phyloP scores from a whole-genome alignment of 2,329 filamentous ascomycete genomes.

The Pseudogymnoascus verrucosus region DNA sequence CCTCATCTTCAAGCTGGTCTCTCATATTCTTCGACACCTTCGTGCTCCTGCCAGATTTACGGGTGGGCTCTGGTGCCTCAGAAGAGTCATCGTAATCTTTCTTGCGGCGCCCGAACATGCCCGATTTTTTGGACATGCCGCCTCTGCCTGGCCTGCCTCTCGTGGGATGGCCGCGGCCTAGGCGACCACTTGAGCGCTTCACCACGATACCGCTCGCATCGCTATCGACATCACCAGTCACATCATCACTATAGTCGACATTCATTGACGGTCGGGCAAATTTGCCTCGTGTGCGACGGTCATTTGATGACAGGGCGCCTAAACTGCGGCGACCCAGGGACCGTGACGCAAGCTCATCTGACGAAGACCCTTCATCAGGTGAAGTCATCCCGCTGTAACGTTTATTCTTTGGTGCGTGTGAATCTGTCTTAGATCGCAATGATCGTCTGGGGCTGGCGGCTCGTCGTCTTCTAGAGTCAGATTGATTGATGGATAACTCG shows the following conservation, averaged over 20 bases:
- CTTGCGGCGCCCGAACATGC: not conserved
- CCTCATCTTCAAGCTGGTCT: conserved; percentile 42
- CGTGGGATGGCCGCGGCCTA: conserved; percentile 11
- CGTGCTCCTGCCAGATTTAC: conserved; percentile 29
- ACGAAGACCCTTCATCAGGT: not conserved
- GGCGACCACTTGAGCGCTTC: conserved; percentile 10
- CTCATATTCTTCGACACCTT: conserved; percentile 32
- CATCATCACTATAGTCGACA: not conserved
- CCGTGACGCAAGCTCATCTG: not conserved
- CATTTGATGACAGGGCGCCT: not conserved
- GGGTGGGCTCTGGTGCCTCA: conserved; percentile 21
- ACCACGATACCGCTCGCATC: not conserved
- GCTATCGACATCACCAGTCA: not conserved
- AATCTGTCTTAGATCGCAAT: not conserved
- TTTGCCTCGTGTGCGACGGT: not conserved
- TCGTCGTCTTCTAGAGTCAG: not conserved
- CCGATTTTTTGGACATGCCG: not conserved
- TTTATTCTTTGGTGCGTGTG: not conserved
- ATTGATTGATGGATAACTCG: not conserved
- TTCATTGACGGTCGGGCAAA: not conserved
- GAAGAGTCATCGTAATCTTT: conserved; percentile 9
- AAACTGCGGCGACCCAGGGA: not conserved
- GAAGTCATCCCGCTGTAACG: not conserved
- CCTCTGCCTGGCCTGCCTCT: conserved; percentile 10
- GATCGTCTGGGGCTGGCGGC: not conserved